Evolutionary conservation across 2,329 filamentous ascomycete species (phyloP), one percentile per base, ranked within the genome.

Genomic region (Grosmannia serpens): DNA sequence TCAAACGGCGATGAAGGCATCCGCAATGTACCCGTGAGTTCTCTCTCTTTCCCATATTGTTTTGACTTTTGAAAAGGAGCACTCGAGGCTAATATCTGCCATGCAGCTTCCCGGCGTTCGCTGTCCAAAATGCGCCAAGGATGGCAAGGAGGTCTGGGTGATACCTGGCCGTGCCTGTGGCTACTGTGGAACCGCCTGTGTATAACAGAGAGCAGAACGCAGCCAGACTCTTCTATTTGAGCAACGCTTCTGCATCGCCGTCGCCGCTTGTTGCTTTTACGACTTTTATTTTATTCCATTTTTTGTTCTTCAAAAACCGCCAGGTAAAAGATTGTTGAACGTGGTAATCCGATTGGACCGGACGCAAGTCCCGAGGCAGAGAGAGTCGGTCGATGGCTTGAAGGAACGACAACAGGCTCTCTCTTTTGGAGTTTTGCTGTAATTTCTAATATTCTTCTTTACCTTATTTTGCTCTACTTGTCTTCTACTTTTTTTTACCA

Each of bases 141-240:
- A 64, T 0, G 64, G 64, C 56, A 62, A 61, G 41, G 64, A 65
- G 55, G 64, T 65, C 49, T 65, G 64, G 64, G 64, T 65, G 33
- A 65, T 65, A 38, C 64, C 61, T 24, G 64, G 64, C 56, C 63
- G 64, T 17, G 64, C 64, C 35, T 65, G 64, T 53, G 64, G 64
- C 56, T 64, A 64, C 59, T 65, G 64, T 46, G 64, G 64, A 35
- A 65, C 64, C 13, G 55, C 60, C 4, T 64, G 63, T 24, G 20
- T 60, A 38, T 64, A 62, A 53, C n/a, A 27, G n/a, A 56, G 53
- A 38, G 27, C 38, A 47, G 7, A 46, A 7, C 15, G 15, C 53
- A 29, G 10, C 27, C 26, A 20, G 27, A 15, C 31, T 10, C 11
- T 41, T 52, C 22, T 38, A 17, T 41, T 38, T 22, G 24, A 27